Percentiles rank a stretch among this genome's conserved stretches.
phyloP scores from a whole-genome alignment of 768 basidiomycete species.

The Serendipita indica region DNA sequence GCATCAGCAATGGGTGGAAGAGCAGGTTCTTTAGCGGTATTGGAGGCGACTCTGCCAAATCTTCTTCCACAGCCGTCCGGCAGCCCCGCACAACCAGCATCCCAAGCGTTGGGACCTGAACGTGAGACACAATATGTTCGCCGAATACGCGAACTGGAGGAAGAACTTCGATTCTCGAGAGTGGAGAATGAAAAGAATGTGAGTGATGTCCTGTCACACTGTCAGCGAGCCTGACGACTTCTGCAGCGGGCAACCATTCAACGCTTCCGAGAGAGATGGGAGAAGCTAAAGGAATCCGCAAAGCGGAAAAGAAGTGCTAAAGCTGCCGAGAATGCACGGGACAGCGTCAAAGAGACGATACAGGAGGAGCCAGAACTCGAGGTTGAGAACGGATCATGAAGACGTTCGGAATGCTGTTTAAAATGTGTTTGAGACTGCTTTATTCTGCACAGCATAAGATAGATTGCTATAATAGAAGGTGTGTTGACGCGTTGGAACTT shows the following conservation, averaged over 20 bases:
- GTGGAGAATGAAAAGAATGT: constrained; percentile 77
- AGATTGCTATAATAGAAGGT: no score
- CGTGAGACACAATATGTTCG: constrained; percentile 38
- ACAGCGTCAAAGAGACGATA: constrained; percentile 47
- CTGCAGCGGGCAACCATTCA: constrained; percentile 65
- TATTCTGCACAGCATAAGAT: no score
- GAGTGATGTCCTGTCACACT: constrained; percentile 17
- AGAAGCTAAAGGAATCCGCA: constrained; percentile 76
- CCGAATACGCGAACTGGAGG: constrained; percentile 60
- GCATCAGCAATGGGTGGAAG: constrained; percentile 35
- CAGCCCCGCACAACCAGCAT: constrained; percentile 38
- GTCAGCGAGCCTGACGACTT: not conserved
- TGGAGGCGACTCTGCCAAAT: constrained; percentile 44
- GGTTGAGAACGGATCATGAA: not conserved
- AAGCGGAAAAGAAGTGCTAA: constrained; percentile 72
- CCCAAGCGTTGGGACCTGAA: constrained; percentile 30
- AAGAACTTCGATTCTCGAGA: constrained; percentile 48
- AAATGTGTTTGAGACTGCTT: no score
- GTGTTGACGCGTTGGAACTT: no score
- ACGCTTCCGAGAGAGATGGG: constrained; percentile 77
- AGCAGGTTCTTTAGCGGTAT: constrained; percentile 27
- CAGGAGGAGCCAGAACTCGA: constrained; percentile 53
- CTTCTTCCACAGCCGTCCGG: constrained; percentile 34
- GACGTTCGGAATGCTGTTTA: not conserved
- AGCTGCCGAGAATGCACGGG: constrained; percentile 37